A percentile compares a stretch with the other conserved stretches of the same genome.
Evolutionary conservation across 768 basidiomycete species (phyloP).

Genomic region (Postia placenta): DNA sequence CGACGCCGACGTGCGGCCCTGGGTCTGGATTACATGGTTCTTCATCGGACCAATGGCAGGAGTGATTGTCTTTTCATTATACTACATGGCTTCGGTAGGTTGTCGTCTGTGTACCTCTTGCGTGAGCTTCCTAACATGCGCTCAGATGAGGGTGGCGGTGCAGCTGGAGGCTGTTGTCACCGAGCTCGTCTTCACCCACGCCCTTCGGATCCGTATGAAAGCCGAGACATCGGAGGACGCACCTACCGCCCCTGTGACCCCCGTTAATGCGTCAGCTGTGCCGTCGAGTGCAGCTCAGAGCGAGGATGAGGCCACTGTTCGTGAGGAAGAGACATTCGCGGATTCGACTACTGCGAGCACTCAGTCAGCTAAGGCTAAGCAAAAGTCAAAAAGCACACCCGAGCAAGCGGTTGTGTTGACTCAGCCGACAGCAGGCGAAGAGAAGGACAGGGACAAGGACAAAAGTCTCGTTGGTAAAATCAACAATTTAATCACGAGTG

Average conservation of each 20-base stretch:
- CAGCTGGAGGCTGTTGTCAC: conserved; percentile 41
- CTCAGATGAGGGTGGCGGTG: conserved; percentile 31
- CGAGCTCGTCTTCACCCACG: conserved; percentile 50
- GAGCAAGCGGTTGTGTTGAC: conserved; percentile 9
- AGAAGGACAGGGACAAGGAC: conserved; percentile 33
- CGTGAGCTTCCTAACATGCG: not conserved
- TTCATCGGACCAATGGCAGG: conserved; percentile 40
- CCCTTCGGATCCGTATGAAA: conserved; percentile 47
- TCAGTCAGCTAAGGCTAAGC: conserved; percentile 13
- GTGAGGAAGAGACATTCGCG: conserved; percentile 1
- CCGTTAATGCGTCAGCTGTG: conserved; percentile 8
- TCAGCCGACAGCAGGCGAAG: conserved; percentile 14
- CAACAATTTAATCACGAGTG: conserved; percentile 71
- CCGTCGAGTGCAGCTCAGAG: not conserved
- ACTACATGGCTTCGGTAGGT: not conserved
- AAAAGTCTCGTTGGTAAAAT: conserved; percentile 66
- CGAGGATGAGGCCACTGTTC: not conserved
- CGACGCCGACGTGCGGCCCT: conserved; percentile 48
- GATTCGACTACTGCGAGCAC: not conserved
- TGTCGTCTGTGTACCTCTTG: not conserved
- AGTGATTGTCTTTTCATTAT: not conserved
- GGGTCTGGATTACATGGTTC: conserved; percentile 60
- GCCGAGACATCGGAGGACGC: conserved; percentile 16
- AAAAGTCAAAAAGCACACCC: not conserved
- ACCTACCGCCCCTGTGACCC: conserved; percentile 17